phyloP scores from a whole-genome alignment of 306 rosid genomes.

The Lathyrus sativus region DNA sequence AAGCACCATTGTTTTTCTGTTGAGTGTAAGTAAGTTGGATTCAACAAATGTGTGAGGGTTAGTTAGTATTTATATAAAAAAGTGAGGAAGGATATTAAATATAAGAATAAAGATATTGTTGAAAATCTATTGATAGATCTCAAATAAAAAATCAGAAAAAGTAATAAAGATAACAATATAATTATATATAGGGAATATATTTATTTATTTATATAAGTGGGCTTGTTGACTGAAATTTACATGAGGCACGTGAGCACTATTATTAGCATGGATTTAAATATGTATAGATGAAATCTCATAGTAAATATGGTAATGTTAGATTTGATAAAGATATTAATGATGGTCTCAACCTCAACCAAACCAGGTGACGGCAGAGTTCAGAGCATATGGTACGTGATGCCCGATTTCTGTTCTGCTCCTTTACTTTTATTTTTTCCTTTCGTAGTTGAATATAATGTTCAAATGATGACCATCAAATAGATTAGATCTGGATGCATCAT shows the following conservation, averaged over 20 bases:
- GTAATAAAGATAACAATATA: not conserved
- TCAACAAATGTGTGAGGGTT: not conserved
- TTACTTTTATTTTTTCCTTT: not conserved
- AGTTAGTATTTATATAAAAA: conserved; percentile 1
- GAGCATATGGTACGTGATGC: conserved; percentile 5
- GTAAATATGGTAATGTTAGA: conserved; percentile 1
- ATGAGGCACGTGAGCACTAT: conserved; percentile 41
- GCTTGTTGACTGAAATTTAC: conserved; percentile 35
- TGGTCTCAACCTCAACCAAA: not conserved
- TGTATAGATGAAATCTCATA: conserved; percentile 10
- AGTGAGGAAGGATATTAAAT: not conserved
- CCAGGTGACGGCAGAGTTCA: conserved; percentile 8
- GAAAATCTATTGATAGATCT: conserved; percentile 15
- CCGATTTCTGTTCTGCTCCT: not conserved
- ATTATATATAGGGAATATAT: not conserved
- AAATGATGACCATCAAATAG: too few relatives aligned
- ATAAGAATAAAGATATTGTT: not conserved
- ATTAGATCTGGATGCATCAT: too few relatives aligned
- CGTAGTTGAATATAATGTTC: not conserved
- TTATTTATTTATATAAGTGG: conserved; percentile 1
- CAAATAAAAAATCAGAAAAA: not conserved
- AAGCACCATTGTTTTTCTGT: conserved; percentile 48
- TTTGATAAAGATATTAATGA: conserved; percentile 22
- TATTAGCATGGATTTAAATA: conserved; percentile 5
- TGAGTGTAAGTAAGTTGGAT: not conserved